phyloP scores from a whole-genome alignment of 1,139 yeast genomes.

The Candida sp. region DNA sequence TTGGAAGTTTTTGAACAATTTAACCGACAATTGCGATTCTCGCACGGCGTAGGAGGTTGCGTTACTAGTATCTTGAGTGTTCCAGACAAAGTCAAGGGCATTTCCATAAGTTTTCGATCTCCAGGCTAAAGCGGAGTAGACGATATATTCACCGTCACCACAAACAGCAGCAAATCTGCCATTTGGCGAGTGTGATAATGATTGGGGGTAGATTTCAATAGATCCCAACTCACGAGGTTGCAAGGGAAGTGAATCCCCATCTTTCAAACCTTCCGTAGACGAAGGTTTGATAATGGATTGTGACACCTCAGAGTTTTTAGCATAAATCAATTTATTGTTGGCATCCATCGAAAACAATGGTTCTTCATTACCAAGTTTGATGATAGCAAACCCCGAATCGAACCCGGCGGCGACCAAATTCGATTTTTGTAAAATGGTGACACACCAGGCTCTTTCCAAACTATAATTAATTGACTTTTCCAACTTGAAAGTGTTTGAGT shows the following conservation, averaged over 20 bases:
- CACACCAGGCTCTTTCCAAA: conserved; percentile 97
- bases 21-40: conserved; percentile 63
- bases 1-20: conserved; percentile 80
- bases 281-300: conserved; percentile 76
- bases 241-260: conserved; percentile 75
- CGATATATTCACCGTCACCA: conserved; percentile 97
- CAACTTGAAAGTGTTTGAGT: conserved; percentile 73
- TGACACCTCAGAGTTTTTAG: conserved; percentile 87
- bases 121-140: conserved; percentile 98
- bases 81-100: conserved; percentile 92
- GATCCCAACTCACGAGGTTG: conserved; percentile 87
- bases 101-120: conserved; percentile 91
- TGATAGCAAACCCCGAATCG: conserved; percentile 87
- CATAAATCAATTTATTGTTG: conserved; percentile 86
- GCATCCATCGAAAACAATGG: conserved; percentile 94
- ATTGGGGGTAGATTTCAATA: conserved; percentile 89
- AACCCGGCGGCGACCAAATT: conserved; percentile 89
- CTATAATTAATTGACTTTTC: conserved; percentile 91
- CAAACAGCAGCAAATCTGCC: conserved; percentile 97
- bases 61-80: conserved; percentile 63
- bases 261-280: conserved; percentile 60
- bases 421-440: conserved; percentile 70
- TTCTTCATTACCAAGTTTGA: conserved; percentile 90
- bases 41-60: conserved; percentile 84
- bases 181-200: conserved; percentile 88